Percentiles rank a stretch among this genome's conserved stretches.
phyloP scores from a whole-genome alignment of 2,329 filamentous ascomycete genomes.

The Sporothrix schenckii region DNA sequence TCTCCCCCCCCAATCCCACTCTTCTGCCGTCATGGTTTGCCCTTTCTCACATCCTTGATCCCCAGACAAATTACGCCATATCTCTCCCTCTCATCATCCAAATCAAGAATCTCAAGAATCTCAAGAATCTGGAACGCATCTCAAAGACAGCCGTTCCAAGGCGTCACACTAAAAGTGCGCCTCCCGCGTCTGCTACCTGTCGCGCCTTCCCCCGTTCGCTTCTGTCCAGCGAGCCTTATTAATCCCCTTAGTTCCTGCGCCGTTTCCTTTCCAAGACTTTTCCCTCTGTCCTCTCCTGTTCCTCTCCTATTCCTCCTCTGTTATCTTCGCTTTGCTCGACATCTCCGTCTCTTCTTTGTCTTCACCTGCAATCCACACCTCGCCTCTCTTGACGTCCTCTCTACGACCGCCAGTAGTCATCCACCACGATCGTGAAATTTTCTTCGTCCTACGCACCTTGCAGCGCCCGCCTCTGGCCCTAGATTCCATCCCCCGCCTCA shows the following conservation, averaged over 20 bases:
- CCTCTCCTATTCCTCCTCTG: neutral
- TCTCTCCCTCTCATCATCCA: constrained; percentile 11
- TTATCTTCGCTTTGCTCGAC: neutral
- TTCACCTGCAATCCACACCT: neutral
- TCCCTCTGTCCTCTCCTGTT: neutral
- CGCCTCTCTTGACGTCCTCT: neutral
- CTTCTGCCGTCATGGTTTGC: constrained; percentile 7
- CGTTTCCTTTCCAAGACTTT: constrained; percentile 1
- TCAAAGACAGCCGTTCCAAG: neutral
- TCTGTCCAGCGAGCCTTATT: constrained; percentile 19
- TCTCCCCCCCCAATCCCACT: neutral
- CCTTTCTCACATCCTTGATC: neutral
- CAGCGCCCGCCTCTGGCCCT: neutral
- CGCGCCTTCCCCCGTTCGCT: constrained; percentile 11
- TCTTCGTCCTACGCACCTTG: neutral
- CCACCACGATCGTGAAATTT: constrained; percentile 3
- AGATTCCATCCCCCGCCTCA: neutral
- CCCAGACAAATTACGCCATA: constrained; percentile 24
- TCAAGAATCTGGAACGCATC: constrained; percentile 20
- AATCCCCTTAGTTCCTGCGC: constrained; percentile 10
- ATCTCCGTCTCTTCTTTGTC: neutral
- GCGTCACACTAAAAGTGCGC: constrained; percentile 15
- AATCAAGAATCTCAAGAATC: constrained; percentile 28
- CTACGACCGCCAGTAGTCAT: constrained; percentile 12
- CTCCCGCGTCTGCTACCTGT: neutral